These are phyloP conservation scores for Pythium chondricola DNA, from an alignment of 352 stramenopile genomes.

Conservation along the genomic window DNA sequence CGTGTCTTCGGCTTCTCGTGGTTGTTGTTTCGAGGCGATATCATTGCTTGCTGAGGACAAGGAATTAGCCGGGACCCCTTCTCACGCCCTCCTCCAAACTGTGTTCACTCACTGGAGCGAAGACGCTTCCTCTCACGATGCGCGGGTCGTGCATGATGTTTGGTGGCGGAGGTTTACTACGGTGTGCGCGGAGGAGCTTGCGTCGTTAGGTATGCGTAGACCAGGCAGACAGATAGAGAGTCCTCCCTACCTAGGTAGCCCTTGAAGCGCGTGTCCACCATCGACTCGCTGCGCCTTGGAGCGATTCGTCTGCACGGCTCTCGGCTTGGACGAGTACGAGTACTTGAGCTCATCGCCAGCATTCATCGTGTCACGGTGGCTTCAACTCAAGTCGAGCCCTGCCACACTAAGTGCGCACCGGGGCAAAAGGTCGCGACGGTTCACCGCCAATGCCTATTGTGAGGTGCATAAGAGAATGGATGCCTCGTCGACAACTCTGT, in stretches of 20 bases:
- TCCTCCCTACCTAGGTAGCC: neutral
- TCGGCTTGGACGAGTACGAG: constrained; percentile 72
- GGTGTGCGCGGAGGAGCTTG: neutral
- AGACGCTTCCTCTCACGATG: constrained; percentile 56
- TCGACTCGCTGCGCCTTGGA: constrained; percentile 22
- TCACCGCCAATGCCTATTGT: too few species aligned
- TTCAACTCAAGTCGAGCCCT: neutral
- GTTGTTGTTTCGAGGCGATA: constrained; percentile 12
- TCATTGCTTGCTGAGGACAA: constrained; percentile 11
- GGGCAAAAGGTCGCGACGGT: constrained; percentile 26
- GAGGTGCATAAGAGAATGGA: too few species aligned
- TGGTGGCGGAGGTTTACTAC: constrained; percentile 25
- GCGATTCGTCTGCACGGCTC: constrained; percentile 57
- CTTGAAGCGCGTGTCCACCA: neutral
- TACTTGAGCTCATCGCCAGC: constrained; percentile 57
- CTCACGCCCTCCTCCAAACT: too few species aligned
- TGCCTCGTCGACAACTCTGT: too few species aligned
- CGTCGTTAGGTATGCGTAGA: too few species aligned
- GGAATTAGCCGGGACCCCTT: too few species aligned
- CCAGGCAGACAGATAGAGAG: neutral
- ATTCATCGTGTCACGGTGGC: constrained; percentile 18
- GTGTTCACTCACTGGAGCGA: constrained; percentile 37
- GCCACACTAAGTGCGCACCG: too few species aligned
- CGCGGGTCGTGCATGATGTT: constrained; percentile 81
- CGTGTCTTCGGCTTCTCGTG: constrained; percentile 26